A percentile compares a stretch with the other conserved stretches of the same genome.
phyloP scores from a whole-genome alignment of 148 eudicot genomes.

The Spergularia bocconei region DNA sequence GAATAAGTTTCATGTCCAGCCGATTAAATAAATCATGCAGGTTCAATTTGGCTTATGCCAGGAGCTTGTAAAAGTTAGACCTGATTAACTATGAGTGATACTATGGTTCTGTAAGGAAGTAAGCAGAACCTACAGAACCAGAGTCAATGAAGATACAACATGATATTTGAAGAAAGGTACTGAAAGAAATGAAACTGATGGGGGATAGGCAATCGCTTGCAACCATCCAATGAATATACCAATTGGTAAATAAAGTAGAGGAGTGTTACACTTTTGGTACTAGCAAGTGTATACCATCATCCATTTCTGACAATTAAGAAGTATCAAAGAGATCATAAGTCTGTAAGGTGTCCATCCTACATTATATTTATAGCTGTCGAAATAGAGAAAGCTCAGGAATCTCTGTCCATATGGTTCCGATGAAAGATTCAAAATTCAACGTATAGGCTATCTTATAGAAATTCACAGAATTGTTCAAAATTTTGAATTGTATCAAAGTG shows the following conservation, averaged over 20 bases:
- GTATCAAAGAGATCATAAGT: background rate
- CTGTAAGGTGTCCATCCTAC: conserved; percentile 1
- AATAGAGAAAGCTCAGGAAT: background rate
- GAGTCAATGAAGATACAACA: too few species aligned
- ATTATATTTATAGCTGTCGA: background rate
- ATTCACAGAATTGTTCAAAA: background rate
- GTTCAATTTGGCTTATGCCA: background rate
- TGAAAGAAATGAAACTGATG: too few species aligned
- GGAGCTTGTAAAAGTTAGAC: background rate
- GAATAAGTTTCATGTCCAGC: background rate
- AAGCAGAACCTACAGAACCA: too few species aligned
- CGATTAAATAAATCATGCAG: background rate
- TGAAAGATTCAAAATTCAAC: background rate
- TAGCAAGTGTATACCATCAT: background rate
- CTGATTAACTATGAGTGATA: too few species aligned
- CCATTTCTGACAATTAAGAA: background rate
- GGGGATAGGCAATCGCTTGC: background rate
- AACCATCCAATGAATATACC: background rate
- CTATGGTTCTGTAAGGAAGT: too few species aligned
- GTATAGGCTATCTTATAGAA: background rate
- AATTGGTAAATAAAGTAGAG: background rate
- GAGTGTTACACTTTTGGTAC: background rate
- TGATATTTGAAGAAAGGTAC: too few species aligned
- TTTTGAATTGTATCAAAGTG: background rate
- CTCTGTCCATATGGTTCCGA: background rate